phyloP scores from a whole-genome alignment of 257 asterid species.

The Galeopsis tetrahit region DNA sequence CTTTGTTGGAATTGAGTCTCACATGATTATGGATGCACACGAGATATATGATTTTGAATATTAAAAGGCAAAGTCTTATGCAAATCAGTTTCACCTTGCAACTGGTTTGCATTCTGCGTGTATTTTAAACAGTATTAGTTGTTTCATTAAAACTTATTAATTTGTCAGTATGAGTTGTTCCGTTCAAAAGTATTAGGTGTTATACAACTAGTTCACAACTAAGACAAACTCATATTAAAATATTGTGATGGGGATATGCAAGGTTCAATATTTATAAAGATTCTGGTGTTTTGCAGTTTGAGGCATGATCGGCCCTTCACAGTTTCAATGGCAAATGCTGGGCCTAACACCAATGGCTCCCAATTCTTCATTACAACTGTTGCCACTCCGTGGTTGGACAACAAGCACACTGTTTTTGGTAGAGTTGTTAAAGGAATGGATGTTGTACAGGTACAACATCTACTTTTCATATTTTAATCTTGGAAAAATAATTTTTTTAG shows the following conservation, averaged over 20 bases:
- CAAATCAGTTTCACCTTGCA: too few relatives aligned
- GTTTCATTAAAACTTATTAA: too few relatives aligned
- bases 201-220: too few relatives aligned
- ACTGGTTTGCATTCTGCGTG: too few relatives aligned
- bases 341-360: slow-evolving; percentile 97
- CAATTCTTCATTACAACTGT: slow-evolving; percentile 94
- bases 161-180: too few relatives aligned
- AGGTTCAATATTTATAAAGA: slow-evolving; percentile 14
- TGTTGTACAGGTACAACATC: slow-evolving; percentile 82
- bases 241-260: background rate
- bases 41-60: background rate
- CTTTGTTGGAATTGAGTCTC: slow-evolving; percentile 6
- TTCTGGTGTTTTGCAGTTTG: slow-evolving; percentile 63
- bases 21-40: background rate
- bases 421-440: slow-evolving; percentile 97
- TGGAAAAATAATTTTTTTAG: background rate
- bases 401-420: slow-evolving; percentile 98
- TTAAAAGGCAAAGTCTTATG: background rate
- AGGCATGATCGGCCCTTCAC: slow-evolving; percentile 98
- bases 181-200: too few relatives aligned
- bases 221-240: background rate
- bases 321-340: slow-evolving; percentile 97
- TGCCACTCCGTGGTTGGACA: slow-evolving; percentile 99
- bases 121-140: too few relatives aligned
- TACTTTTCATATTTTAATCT: background rate